phyloP scores from a whole-genome alignment of 805 yeast genomes.

The Pichia cabralensis region DNA sequence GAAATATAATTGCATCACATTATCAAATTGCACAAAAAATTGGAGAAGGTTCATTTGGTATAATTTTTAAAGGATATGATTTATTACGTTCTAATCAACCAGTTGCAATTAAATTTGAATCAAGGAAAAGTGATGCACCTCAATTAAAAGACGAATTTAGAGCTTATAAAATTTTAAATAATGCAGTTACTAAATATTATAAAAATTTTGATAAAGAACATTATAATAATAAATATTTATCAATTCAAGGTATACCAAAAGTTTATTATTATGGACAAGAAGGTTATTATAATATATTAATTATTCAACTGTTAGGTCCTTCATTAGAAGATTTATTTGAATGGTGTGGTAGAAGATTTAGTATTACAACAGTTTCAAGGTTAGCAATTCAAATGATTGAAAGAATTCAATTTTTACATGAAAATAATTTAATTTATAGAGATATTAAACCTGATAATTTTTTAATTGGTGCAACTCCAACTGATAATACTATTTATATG shows the following conservation, averaged over 20 bases:
- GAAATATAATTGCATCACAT: constrained; percentile 43
- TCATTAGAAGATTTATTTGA: constrained; percentile 76
- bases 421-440: constrained; percentile 66
- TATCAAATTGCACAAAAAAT: constrained; percentile 75
- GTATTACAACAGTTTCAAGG: constrained; percentile 62
- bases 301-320: constrained; percentile 75
- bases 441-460: constrained; percentile 83
- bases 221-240: constrained; percentile 15
- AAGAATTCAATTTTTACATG: constrained; percentile 63
- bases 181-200: constrained; percentile 30
- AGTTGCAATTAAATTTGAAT: constrained; percentile 73
- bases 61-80: constrained; percentile 73
- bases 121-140: constrained; percentile 74
- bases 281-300: constrained; percentile 69
- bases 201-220: constrained; percentile 19
- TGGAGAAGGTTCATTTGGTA: constrained; percentile 84
- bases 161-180: constrained; percentile 63
- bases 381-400: constrained; percentile 72
- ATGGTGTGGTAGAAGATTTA: constrained; percentile 76
- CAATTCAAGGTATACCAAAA: constrained; percentile 59
- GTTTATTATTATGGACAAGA: constrained; percentile 83
- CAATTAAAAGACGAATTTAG: constrained; percentile 74
- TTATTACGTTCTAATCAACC: constrained; percentile 46
- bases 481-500: constrained; percentile 50
- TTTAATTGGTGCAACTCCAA: constrained; percentile 53